Base-by-base conservation (phyloP, 768 basidiomycete species). In the Lactifluus pinguis region DNA sequence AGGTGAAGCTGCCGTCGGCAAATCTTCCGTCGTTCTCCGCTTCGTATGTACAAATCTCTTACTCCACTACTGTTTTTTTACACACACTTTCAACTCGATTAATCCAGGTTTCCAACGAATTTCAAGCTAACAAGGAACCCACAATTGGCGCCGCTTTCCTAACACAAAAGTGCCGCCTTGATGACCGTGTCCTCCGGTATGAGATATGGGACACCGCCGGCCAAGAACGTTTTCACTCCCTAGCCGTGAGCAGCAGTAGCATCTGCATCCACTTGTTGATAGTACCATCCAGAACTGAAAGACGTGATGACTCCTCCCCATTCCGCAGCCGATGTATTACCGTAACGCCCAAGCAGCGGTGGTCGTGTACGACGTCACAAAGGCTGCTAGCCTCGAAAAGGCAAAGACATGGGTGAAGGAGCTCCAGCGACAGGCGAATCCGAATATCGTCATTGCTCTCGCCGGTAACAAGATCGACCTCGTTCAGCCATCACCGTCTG, bases 401-500 rank as follows among this genome's bases (percentile, higher is more conserved):
- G 97, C 97, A 57, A 98, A 98, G 78, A 93, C 95, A 34, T 99
- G 97, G 97, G 94, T 99, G 60, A 98, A 97, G 77, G 97, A 99
- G 75, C 81, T 99, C 25, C 97, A 99, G 72, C 85, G 97, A 66
- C 97, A 99, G 71, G 97, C 97, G 25, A 97, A 98, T 72, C 95
- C 95, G 39, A 98, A 98, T 72, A 98, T 98, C 70, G 95, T 99
- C 71, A 98, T 99, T 68, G 95, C 95, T 6, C 85, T 99, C 54
- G 93, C 92, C 11, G 97, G 97, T 34, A 99, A 99, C 82, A 98
- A 99, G 75, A 83, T 98, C 64, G 87, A 98, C 76, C 82, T 95
- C 65, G 88, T 92, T 30, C 86, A 88, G 70, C 70, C 84, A 7
- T 81, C 87, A 8, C 66, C 80, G 6, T 77, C 83, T 5, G 76